Conservation (phyloP, 306 rosid species). For the Vicia villosa region DNA sequence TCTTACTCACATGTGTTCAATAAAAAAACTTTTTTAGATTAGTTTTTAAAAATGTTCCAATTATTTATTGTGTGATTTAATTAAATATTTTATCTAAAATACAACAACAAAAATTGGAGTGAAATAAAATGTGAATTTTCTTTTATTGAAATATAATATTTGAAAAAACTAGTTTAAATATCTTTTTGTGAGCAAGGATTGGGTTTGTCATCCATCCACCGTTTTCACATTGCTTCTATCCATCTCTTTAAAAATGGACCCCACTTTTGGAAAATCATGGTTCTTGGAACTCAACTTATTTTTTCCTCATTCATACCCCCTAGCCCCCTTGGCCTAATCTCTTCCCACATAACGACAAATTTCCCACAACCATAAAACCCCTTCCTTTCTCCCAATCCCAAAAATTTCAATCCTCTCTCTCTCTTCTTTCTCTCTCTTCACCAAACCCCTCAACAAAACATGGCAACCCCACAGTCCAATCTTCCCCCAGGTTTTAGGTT, state of each 20-base stretch:
- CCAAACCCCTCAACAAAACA: constrained; percentile 19
- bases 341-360: constrained; percentile 54
- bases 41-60: no score
- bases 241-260: constrained; percentile 35
- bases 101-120: no score
- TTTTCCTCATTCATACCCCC: constrained; percentile 32
- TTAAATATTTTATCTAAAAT: no score
- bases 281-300: constrained; percentile 34
- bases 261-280: constrained; percentile 38
- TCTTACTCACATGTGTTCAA: not conserved
- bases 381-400: constrained; percentile 35
- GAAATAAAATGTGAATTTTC: no score
- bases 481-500: constrained; percentile 63
- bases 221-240: constrained; percentile 25
- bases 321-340: constrained; percentile 51
- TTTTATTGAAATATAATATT: not conserved
- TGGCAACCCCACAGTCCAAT: constrained; percentile 48
- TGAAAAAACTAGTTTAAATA: not conserved
- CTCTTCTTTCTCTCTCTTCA: not conserved
- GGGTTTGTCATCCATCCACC: constrained; percentile 23
- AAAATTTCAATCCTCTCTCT: constrained; percentile 52
- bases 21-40: no score
- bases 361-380: constrained; percentile 46
- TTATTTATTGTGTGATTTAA: no score
- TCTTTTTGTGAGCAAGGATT: not conserved